Evolutionary conservation across 208 protist genomes (phyloP).

Genomic region (Crithidia thermophila): DNA sequence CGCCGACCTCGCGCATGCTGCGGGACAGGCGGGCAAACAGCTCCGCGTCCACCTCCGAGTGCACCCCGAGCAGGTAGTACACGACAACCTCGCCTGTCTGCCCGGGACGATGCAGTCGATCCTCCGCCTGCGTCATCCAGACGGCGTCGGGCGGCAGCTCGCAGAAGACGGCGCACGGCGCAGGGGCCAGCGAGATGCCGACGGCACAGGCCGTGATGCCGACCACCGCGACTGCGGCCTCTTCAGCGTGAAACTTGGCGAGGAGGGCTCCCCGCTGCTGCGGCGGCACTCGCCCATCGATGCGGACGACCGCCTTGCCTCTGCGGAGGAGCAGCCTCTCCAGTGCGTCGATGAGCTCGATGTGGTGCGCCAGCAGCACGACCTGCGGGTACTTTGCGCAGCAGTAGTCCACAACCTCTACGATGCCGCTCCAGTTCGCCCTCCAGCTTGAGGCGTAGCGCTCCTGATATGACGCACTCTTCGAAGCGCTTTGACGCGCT

Average conservation of each 20-base stretch:
- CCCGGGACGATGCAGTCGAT: slow-evolving; percentile 79
- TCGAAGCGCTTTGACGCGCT: not conserved
- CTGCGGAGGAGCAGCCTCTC: slow-evolving; percentile 28
- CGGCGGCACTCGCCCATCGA: slow-evolving; percentile 60
- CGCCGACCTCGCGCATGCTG: slow-evolving; percentile 27
- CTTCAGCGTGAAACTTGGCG: slow-evolving; percentile 39
- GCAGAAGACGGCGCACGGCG: slow-evolving; percentile 77
- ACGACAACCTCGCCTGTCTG: slow-evolving; percentile 54
- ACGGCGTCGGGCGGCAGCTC: slow-evolving; percentile 78
- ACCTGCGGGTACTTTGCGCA: slow-evolving; percentile 56
- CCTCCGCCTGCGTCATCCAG: slow-evolving; percentile 86
- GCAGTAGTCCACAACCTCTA: slow-evolving; percentile 61
- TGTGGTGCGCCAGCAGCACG: slow-evolving; percentile 83
- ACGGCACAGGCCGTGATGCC: slow-evolving; percentile 81
- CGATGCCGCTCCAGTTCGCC: slow-evolving; percentile 56
- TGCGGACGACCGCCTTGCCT: slow-evolving; percentile 44
- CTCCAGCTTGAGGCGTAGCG: slow-evolving; percentile 65
- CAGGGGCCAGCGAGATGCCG: slow-evolving; percentile 71
- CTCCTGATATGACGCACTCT: slow-evolving; percentile 44
- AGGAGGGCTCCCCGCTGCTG: slow-evolving; percentile 42
- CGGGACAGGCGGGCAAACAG: slow-evolving; percentile 60
- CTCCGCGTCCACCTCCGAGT: slow-evolving; percentile 62
- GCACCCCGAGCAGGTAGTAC: slow-evolving; percentile 70
- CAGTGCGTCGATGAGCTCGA: slow-evolving; percentile 58
- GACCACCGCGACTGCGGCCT: slow-evolving; percentile 59